Evolutionary conservation across 2,329 filamentous ascomycete genomes (phyloP).

Genomic region (Grosmannia penicillata): DNA sequence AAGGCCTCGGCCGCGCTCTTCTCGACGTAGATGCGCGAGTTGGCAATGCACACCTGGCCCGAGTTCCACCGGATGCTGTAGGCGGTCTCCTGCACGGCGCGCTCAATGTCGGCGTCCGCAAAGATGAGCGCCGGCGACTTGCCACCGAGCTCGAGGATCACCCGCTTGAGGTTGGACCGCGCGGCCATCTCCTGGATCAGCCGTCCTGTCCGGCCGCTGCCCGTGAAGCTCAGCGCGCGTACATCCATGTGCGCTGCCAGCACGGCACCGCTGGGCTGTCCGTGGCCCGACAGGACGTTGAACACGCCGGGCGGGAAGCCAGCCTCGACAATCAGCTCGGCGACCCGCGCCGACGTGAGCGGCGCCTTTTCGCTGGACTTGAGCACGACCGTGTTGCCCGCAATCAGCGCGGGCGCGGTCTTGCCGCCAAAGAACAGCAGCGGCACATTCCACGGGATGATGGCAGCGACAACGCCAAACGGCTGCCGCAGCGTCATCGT

Average conservation of each 20-base stretch:
- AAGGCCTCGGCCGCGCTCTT: constrained; percentile 17
- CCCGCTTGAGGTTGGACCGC: constrained; percentile 44
- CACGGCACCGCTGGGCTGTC: constrained; percentile 16
- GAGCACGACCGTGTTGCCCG: constrained; percentile 39
- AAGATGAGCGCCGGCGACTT: constrained; percentile 46
- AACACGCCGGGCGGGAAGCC: constrained; percentile 57
- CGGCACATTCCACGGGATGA: constrained; percentile 53
- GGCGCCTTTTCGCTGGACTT: constrained; percentile 45
- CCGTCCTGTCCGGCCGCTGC: constrained; percentile 41
- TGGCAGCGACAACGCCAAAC: constrained; percentile 36
- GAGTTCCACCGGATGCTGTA: constrained; percentile 24
- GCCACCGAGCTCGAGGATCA: constrained; percentile 45
- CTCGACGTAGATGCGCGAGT: constrained; percentile 30
- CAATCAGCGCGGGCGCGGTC: constrained; percentile 45
- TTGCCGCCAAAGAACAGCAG: constrained; percentile 54
- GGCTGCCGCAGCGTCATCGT: constrained; percentile 33
- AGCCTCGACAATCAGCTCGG: constrained; percentile 46
- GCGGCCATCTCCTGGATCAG: constrained; percentile 47
- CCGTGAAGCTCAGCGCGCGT: constrained; percentile 49
- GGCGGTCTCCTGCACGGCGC: constrained; percentile 34
- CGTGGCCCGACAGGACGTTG: constrained; percentile 52
- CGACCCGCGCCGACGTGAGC: constrained; percentile 40
- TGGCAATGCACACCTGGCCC: constrained; percentile 35
- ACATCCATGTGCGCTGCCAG: constrained; percentile 19
- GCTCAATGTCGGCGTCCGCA: constrained; percentile 40